These are phyloP conservation scores for Plasmodium knowlesi DNA, from an alignment of 169 alveolate species.

Conservation along the genomic window DNA sequence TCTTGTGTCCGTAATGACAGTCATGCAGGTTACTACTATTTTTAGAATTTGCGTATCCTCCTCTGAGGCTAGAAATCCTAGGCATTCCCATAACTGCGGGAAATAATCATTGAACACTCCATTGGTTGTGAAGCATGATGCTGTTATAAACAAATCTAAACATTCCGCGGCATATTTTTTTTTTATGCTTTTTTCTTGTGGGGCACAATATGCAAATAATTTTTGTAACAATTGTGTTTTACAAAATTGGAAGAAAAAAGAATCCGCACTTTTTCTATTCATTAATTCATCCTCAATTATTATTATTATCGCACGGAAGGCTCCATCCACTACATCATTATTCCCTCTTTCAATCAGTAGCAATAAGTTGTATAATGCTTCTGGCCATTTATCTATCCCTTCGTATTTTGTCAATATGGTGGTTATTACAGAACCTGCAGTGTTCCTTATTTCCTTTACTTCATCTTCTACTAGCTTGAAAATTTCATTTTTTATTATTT, in stretches of 20 bases:
- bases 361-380: conserved; percentile 79
- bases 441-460: conserved; percentile 78
- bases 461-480: conserved; percentile 72
- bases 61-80: conserved; percentile 81
- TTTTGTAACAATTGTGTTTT: conserved; percentile 66
- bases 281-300: conserved; percentile 81
- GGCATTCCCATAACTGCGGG: conserved; percentile 80
- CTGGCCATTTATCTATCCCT: conserved; percentile 82
- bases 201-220: conserved; percentile 58
- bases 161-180: conserved; percentile 75
- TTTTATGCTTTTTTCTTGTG: conserved; percentile 52
- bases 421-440: conserved; percentile 86
- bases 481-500: conserved; percentile 71
- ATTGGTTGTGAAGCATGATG: conserved; percentile 51
- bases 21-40: conserved; percentile 82
- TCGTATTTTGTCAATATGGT: conserved; percentile 79
- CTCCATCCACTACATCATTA: conserved; percentile 83
- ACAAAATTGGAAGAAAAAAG: conserved; percentile 78
- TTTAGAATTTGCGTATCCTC: conserved; percentile 79
- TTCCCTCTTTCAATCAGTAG: conserved; percentile 79
- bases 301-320: conserved; percentile 79
- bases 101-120: conserved; percentile 77
- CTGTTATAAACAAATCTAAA: conserved; percentile 45
- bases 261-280: conserved; percentile 76
- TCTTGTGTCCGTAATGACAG: conserved; percentile 81